Conservation (phyloP, 2,329 filamentous ascomycete species). For the Eutypa lata region DNA sequence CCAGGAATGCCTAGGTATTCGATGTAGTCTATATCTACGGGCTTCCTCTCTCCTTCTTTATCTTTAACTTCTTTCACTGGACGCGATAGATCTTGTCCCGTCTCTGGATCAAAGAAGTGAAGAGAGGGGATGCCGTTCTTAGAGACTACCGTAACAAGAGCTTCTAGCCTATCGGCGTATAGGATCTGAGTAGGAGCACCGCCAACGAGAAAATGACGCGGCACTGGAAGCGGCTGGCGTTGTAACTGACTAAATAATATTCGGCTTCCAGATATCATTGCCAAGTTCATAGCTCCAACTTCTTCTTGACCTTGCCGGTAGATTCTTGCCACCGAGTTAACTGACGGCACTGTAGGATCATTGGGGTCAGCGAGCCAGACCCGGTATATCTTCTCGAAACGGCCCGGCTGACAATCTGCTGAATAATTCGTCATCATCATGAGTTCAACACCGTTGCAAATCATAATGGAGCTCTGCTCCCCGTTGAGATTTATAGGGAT, state of each 20-base stretch:
- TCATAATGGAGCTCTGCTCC: constrained; percentile 43
- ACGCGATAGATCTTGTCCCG: constrained; percentile 48
- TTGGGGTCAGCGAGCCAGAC: constrained; percentile 52
- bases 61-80: constrained; percentile 27
- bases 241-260: constrained; percentile 54
- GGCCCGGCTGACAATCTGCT: constrained; percentile 7
- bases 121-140: constrained; percentile 44
- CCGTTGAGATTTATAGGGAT: constrained; percentile 27
- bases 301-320: constrained; percentile 35
- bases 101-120: constrained; percentile 54
- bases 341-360: constrained; percentile 43
- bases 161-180: constrained; percentile 52
- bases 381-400: constrained; percentile 39
- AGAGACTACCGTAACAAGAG: constrained; percentile 50
- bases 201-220: constrained; percentile 21
- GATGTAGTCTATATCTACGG: constrained; percentile 42
- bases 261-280: constrained; percentile 47
- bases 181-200: constrained; percentile 51
- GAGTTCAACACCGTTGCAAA: constrained; percentile 32
- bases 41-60: constrained; percentile 28
- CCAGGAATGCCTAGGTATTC: constrained; percentile 53
- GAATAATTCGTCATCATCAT: constrained; percentile 19
- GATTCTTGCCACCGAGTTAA: constrained; percentile 47
- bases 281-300: constrained; percentile 38
- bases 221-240: constrained; percentile 25